Evolutionary conservation across 1,284 basidiomycete genomes (phyloP).

Genomic region (Sanguinoderma infundibulare): DNA sequence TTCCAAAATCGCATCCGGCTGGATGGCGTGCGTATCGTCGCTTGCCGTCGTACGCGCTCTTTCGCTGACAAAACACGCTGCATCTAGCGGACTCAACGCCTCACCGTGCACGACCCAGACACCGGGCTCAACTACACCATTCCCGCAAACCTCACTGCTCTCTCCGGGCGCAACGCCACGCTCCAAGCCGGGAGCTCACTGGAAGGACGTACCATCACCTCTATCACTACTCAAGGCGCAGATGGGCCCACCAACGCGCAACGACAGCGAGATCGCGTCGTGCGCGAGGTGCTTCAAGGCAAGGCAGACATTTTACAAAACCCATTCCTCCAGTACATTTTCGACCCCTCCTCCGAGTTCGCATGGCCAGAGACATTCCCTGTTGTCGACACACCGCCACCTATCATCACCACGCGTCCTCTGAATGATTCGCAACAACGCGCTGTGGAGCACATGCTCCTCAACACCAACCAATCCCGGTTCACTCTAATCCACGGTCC

Average conservation of each 20-base stretch:
- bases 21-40: background rate
- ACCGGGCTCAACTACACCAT: slow-evolving; percentile 21
- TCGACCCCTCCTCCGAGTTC: slow-evolving; percentile 24
- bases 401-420: slow-evolving; percentile 23
- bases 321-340: slow-evolving; percentile 62
- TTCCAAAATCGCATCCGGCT: slow-evolving; percentile 49
- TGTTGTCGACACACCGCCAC: slow-evolving; percentile 19
- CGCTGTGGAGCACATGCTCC: slow-evolving; percentile 59
- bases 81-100: slow-evolving; percentile 1
- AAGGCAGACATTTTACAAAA: slow-evolving; percentile 43
- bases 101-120: slow-evolving; percentile 18
- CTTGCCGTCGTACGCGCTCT: background rate
- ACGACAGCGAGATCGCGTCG: slow-evolving; percentile 42
- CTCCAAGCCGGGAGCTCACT: slow-evolving; percentile 28
- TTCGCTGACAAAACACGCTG: background rate
- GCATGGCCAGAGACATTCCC: slow-evolving; percentile 34
- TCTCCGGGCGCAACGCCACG: slow-evolving; percentile 29
- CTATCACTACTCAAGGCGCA: slow-evolving; percentile 47
- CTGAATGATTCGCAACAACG: slow-evolving; percentile 59
- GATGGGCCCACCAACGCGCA: slow-evolving; percentile 60
- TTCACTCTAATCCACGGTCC: slow-evolving; percentile 64
- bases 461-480: slow-evolving; percentile 37
- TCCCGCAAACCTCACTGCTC: slow-evolving; percentile 36
- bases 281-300: slow-evolving; percentile 59
- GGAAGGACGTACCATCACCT: slow-evolving; percentile 29